phyloP scores from a whole-genome alignment of 768 basidiomycete genomes.

The Mycena polygramma region DNA sequence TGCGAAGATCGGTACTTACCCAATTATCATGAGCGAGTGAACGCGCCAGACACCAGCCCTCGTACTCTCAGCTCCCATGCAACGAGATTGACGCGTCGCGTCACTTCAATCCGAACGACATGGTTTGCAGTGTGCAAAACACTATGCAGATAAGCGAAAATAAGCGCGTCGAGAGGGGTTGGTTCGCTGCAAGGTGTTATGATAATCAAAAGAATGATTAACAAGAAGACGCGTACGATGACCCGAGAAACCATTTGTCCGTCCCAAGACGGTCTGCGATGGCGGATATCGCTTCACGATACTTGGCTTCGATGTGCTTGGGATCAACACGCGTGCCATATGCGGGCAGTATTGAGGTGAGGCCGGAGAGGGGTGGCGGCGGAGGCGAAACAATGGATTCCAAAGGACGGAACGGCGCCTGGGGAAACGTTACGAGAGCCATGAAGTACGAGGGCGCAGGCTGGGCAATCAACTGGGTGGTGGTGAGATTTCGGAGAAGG shows the following conservation, averaged over 20 bases:
- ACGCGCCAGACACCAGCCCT: slow-evolving; percentile 66
- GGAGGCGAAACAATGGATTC: slow-evolving; percentile 72
- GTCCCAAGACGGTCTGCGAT: slow-evolving; percentile 82
- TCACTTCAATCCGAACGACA: slow-evolving; percentile 71
- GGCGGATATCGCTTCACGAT: slow-evolving; percentile 77
- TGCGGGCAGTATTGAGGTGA: slow-evolving; percentile 71
- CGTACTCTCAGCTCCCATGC: slow-evolving; percentile 84
- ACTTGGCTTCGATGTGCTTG: slow-evolving; percentile 65
- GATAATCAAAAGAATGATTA: background rate
- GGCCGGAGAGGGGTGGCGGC: slow-evolving; percentile 78
- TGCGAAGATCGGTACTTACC: too few species aligned
- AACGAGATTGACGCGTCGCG: slow-evolving; percentile 80
- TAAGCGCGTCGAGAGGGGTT: slow-evolving; percentile 84
- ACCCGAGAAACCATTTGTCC: slow-evolving; percentile 87
- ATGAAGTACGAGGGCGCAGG: slow-evolving; percentile 59
- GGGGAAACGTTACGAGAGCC: slow-evolving; percentile 55
- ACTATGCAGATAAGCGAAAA: slow-evolving; percentile 85
- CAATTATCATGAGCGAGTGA: slow-evolving; percentile 41
- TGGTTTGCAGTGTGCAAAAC: slow-evolving; percentile 63
- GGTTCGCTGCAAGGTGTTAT: slow-evolving; percentile 62
- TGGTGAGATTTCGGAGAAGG: slow-evolving; percentile 7
- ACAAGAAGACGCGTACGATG: slow-evolving; percentile 59
- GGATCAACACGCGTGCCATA: slow-evolving; percentile 71
- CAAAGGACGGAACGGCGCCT: slow-evolving; percentile 51
- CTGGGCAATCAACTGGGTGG: slow-evolving; percentile 62